Base-by-base conservation (phyloP, 495 filamentous ascomycete genomes). In the Podospora didyma region DNA sequence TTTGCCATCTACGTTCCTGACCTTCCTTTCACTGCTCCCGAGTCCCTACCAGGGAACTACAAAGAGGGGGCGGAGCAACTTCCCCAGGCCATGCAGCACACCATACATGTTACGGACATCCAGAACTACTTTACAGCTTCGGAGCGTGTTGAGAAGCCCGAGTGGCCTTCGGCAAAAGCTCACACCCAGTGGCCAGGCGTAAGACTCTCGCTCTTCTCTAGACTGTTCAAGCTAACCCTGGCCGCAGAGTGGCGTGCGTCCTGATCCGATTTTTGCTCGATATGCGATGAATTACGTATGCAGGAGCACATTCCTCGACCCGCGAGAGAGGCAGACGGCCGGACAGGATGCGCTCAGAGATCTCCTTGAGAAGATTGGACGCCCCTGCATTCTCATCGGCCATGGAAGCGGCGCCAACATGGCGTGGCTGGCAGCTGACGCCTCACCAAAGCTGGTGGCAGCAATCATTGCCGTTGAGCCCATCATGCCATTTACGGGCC, bases 181-280 rank as follows among this genome's bases (percentile, higher is more conserved):
- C 79, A 82, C 51, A 78, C 72, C n/a, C 79, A 84, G 69, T 84
- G 79, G 75, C 79, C 81, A 12, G 79, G 81, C 31, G 60, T 66
- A 52, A 59, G 63, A 58, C 24, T 12, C 2, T 17, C 28, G 19
- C 58, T 31, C 2, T n/a, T 1, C 7, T 31, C 23, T 44, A 9
- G 26, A 31, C 26, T 4, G 26, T 31, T n/a, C n/a, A n/a, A n/a
- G 26, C 26, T 31, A 31, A 31, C 26, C 3, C 9, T 9, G 26
- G 3, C 26, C 9, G 26, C 9, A 31, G 26, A 31, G 26, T 31
- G 26, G 26, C 4, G 9, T 31, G 26, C 26, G 3, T 31, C 4
- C 4, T 9, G 26, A 31, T 9, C 26, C 3, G 26, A 31, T 9
- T 4, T 31, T 31, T 31, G 26, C 26, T 9, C 26, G 26, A 31